Conservation (phyloP, 2,329 filamentous ascomycete species). For the Stagonosporopsis vannaccii region DNA sequence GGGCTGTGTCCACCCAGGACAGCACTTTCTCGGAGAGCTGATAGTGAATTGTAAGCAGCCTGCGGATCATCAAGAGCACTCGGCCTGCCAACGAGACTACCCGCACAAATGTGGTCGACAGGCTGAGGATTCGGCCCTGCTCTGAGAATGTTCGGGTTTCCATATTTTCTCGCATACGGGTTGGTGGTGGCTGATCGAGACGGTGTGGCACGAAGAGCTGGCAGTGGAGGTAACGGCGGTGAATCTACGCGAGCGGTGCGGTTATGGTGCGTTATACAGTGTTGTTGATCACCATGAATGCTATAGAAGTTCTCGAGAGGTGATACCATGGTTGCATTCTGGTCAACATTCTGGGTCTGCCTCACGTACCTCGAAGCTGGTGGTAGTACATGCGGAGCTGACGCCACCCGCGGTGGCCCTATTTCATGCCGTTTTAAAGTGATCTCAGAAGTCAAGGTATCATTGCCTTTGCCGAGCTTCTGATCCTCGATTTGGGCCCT, state of each 20-base stretch:
- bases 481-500: neutral
- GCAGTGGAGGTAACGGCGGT: neutral
- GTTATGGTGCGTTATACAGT: neutral
- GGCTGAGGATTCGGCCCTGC: neutral
- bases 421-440: constrained; percentile 3
- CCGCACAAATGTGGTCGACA: neutral
- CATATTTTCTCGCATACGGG: constrained; percentile 2
- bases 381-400: neutral
- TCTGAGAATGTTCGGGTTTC: neutral
- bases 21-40: neutral
- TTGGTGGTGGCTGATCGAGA: constrained; percentile 8
- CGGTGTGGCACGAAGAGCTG: neutral
- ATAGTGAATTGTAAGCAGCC: neutral
- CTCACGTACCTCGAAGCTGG: neutral
- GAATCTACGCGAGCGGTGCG: neutral
- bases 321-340: neutral
- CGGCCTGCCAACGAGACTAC: constrained; percentile 2
- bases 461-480: neutral
- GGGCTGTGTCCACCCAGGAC: no score
- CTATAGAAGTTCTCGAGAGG: neutral
- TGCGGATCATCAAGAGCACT: constrained; percentile 4
- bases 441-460: neutral
- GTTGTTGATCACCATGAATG: neutral
- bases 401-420: neutral
- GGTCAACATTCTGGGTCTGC: no score